Conservation (phyloP, 805 yeast genomes). For the Ogataea corticis region DNA sequence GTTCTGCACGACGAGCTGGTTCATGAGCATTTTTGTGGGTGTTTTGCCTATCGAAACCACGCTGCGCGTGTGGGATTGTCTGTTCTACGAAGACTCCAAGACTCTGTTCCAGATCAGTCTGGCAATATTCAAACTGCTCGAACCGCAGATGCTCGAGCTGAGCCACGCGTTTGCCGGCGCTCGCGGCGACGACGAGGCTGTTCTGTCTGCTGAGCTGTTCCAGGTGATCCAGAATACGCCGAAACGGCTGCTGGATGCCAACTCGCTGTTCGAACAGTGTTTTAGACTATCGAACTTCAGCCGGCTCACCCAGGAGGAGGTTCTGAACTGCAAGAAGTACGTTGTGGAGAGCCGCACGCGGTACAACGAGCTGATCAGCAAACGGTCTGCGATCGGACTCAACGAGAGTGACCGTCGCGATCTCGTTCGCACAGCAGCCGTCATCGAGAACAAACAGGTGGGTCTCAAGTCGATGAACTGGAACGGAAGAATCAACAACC, state of each 20-base stretch:
- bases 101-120: constrained; percentile 80
- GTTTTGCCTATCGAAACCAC: constrained; percentile 86
- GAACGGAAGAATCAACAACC: constrained; percentile 35
- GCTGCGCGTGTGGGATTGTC: constrained; percentile 89
- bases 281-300: constrained; percentile 51
- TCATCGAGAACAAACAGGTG: constrained; percentile 27
- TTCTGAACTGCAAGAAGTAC: constrained; percentile 72
- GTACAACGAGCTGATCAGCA: constrained; percentile 34
- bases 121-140: constrained; percentile 74
- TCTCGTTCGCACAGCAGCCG: constrained; percentile 24
- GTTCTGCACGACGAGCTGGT: constrained; percentile 95
- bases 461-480: constrained; percentile 36
- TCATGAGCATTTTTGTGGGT: constrained; percentile 95
- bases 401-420: constrained; percentile 33
- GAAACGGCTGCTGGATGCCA: constrained; percentile 66
- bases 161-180: constrained; percentile 15
- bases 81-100: constrained; percentile 90
- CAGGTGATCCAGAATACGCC: constrained; percentile 87
- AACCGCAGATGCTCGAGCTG: constrained; percentile 52
- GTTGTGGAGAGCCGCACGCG: constrained; percentile 64
- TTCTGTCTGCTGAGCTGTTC: constrained; percentile 49
- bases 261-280: constrained; percentile 66
- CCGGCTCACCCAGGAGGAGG: constrained; percentile 78
- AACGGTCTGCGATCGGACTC: constrained; percentile 31
- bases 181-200: constrained; percentile 26